phyloP scores from a whole-genome alignment of 305 asterid species.

The Fraxinus ornus region DNA sequence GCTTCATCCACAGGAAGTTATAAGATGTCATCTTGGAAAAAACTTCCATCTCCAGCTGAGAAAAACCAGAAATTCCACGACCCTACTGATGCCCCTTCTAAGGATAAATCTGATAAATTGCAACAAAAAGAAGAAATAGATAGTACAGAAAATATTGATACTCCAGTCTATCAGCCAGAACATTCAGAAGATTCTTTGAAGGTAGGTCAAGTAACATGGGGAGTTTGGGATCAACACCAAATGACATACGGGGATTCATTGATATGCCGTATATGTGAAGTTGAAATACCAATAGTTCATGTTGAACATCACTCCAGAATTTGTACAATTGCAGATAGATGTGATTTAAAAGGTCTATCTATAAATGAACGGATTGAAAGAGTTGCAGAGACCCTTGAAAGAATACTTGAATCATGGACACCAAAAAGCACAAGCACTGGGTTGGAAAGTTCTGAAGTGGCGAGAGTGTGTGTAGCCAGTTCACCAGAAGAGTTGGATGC shows the following conservation, averaged over 20 bases:
- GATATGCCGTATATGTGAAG: conserved; percentile 98
- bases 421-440: conserved; percentile 55
- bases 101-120: conserved; percentile 41
- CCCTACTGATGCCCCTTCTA: conserved; percentile 43
- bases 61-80: conserved; percentile 53
- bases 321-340: conserved; percentile 93
- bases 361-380: conserved; percentile 87
- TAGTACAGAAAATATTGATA: conserved; percentile 39
- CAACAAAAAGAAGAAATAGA: conserved; percentile 41
- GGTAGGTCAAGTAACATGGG: conserved; percentile 56
- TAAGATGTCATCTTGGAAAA: conserved; percentile 96
- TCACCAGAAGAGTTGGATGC: conserved; percentile 50
- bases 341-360: conserved; percentile 93
- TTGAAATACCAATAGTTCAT: conserved; percentile 89
- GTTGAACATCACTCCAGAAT: conserved; percentile 96
- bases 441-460: conserved; percentile 58
- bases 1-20: conserved; percentile 75
- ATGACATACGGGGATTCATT: conserved; percentile 79
- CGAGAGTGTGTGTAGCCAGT: conserved; percentile 41
- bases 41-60: conserved; percentile 81
- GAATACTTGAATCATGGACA: conserved; percentile 82
- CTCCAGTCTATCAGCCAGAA: conserved; percentile 40
- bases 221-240: conserved; percentile 78
- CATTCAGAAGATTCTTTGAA: conserved; percentile 50
- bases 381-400: conserved; percentile 85